Conservation (phyloP, 1,139 yeast species). For the Pichia sp. region DNA sequence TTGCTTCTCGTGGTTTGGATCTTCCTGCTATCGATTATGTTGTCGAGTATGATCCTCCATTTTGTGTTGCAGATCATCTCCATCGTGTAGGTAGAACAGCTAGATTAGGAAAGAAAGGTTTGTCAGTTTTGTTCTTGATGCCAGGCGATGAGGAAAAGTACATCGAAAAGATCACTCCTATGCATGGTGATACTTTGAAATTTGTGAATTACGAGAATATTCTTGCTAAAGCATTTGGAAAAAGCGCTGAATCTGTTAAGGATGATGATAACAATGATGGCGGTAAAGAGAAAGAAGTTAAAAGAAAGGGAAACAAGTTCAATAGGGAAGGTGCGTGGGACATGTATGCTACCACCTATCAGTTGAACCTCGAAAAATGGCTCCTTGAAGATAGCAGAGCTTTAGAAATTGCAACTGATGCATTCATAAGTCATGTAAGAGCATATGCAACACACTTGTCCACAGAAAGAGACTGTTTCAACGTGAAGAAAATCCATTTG, state of each 20-base stretch:
- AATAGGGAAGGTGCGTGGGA: constrained; percentile 63
- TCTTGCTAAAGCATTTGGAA: constrained; percentile 59
- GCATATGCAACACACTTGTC: constrained; percentile 94
- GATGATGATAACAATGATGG: constrained; percentile 26
- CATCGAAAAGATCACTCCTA: constrained; percentile 49
- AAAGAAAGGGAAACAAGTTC: constrained; percentile 30
- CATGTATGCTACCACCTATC: constrained; percentile 95
- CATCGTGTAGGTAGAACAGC: constrained; percentile 98
- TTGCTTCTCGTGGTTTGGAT: constrained; percentile 96
- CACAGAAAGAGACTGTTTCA: constrained; percentile 72
- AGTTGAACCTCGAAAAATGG: constrained; percentile 84
- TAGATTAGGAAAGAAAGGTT: constrained; percentile 86
- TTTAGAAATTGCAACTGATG: constrained; percentile 53
- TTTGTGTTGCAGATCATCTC: constrained; percentile 81
- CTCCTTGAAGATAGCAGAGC: constrained; percentile 61
- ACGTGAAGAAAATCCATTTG: constrained; percentile 74
- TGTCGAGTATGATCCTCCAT: constrained; percentile 89
- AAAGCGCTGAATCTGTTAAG: constrained; percentile 35
- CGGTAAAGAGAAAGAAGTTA: constrained; percentile 30
- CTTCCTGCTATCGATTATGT: constrained; percentile 94
- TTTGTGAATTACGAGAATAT: constrained; percentile 47
- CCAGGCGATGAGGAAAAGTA: constrained; percentile 91
- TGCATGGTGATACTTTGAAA: constrained; percentile 61
- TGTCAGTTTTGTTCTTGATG: constrained; percentile 65
- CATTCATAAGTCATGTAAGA: constrained; percentile 82